Percentiles rank a stretch among this genome's conserved stretches.
Conservation (phyloP, 768 basidiomycete species). For the Artomyces pyxidatus region DNA sequence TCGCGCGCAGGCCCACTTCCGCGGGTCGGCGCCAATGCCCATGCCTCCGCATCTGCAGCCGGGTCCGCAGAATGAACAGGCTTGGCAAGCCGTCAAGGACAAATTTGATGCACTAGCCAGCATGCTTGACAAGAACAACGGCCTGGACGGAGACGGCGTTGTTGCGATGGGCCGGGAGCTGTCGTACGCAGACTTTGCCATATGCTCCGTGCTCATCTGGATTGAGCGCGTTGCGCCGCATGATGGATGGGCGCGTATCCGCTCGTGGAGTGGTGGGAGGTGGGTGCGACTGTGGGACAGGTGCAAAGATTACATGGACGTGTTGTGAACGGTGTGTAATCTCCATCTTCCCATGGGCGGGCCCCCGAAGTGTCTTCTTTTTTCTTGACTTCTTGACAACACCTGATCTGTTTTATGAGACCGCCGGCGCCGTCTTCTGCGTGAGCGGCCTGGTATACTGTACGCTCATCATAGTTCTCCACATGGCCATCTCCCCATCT, state of each 20-base stretch:
- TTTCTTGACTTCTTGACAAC: too few species aligned
- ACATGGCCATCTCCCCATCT: too few species aligned
- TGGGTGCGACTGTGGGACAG: constrained; percentile 58
- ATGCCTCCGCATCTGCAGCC: constrained; percentile 16
- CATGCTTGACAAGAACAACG: constrained; percentile 59
- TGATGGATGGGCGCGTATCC: constrained; percentile 63
- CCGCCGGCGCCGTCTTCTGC: too few species aligned
- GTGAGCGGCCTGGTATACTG: too few species aligned
- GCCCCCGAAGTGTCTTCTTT: too few species aligned
- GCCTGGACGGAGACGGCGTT: constrained; percentile 51
- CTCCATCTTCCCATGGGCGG: too few species aligned
- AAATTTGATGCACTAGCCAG: constrained; percentile 59
- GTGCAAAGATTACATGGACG: constrained; percentile 63
- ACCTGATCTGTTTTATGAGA: too few species aligned
- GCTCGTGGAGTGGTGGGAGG: constrained; percentile 60
- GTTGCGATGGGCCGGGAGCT: constrained; percentile 60
- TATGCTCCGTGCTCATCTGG: constrained; percentile 69
- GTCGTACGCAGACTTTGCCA: constrained; percentile 65
- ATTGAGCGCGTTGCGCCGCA: constrained; percentile 65
- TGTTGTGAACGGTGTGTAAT: constrained; percentile 29
- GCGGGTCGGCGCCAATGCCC: constrained; percentile 10
- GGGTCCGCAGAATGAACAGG: constrained; percentile 49
- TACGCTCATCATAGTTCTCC: too few species aligned
- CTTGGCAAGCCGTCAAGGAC: constrained; percentile 55
- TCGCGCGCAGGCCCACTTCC: constrained; percentile 46